Percentiles rank a stretch among this genome's conserved stretches.
Evolutionary conservation across 345 rosid species (phyloP).

Genomic region (Erucastrum elatum): DNA sequence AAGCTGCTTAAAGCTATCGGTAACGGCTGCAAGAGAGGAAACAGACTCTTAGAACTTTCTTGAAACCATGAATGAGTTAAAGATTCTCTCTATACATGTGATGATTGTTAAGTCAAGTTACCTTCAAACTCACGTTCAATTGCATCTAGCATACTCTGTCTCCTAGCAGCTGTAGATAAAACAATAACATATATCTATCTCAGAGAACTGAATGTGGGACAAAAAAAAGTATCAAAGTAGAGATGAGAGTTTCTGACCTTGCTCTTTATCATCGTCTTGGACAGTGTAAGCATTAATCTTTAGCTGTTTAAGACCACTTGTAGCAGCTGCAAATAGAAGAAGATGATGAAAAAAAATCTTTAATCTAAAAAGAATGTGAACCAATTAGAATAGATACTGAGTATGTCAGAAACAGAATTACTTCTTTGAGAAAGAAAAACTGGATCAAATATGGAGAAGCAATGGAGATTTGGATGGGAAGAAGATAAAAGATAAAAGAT

Average conservation of each 20-base stretch:
- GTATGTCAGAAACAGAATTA: too few relatives aligned
- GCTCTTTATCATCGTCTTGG: constrained; percentile 28
- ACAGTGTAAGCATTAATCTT: constrained; percentile 34
- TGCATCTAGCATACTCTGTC: constrained; percentile 38
- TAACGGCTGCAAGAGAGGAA: constrained; percentile 27
- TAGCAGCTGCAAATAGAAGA: constrained; percentile 34
- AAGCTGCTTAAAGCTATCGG: constrained; percentile 23
- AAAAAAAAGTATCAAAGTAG: not conserved
- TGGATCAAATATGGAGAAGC: too few relatives aligned
- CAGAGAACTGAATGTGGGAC: constrained; percentile 1
- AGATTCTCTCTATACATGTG: not conserved
- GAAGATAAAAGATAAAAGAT: too few relatives aligned
- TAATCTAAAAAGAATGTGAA: not conserved
- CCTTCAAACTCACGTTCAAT: constrained; percentile 37
- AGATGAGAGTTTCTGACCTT: constrained; percentile 18
- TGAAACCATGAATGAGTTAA: constrained; percentile 8
- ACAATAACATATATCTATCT: not conserved
- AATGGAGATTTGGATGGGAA: too few relatives aligned
- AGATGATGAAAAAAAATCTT: not conserved
- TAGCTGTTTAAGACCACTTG: constrained; percentile 35
- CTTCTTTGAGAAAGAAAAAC: too few relatives aligned
- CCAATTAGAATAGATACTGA: not conserved
- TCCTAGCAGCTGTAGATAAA: constrained; percentile 21
- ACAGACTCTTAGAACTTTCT: constrained; percentile 2
- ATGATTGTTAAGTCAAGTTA: constrained; percentile 8